phyloP scores from a whole-genome alignment of 2,329 filamentous ascomycete genomes.

The Ophiostoma triangulosporum region DNA sequence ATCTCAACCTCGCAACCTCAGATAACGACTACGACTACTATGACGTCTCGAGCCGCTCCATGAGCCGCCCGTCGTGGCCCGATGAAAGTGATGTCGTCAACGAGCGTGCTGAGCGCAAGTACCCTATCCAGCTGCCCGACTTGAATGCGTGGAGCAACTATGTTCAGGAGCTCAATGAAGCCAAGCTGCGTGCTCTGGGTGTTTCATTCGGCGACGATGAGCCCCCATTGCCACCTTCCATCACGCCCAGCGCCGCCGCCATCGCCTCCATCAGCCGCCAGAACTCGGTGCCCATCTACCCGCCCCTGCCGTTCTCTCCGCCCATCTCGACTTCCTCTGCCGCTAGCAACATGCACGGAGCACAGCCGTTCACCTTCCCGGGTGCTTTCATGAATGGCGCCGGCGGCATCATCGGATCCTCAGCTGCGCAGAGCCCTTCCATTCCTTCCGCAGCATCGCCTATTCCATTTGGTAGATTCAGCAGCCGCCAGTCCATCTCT shows the following conservation, averaged over 20 bases:
- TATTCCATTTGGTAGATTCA: conserved; percentile 51
- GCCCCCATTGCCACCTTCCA: conserved; percentile 40
- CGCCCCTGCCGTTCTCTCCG: conserved; percentile 68
- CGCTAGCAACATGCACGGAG: conserved; percentile 47
- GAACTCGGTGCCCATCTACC: conserved; percentile 55
- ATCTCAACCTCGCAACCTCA: conserved; percentile 38
- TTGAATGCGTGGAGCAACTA: conserved; percentile 61
- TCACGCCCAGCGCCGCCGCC: conserved; percentile 49
- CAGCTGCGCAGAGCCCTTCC: conserved; percentile 49
- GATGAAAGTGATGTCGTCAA: conserved; percentile 40
- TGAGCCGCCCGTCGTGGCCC: conserved; percentile 59
- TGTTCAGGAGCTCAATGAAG: conserved; percentile 70
- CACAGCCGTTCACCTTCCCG: conserved; percentile 43
- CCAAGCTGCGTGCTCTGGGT: conserved; percentile 81
- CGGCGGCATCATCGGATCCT: conserved; percentile 22
- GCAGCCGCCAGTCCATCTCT: conserved; percentile 59
- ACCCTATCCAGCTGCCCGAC: conserved; percentile 55
- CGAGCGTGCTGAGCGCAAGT: conserved; percentile 40
- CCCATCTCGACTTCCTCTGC: conserved; percentile 69
- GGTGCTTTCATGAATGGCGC: conserved; percentile 34
- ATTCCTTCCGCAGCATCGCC: conserved; percentile 58
- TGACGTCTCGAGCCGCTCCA: conserved; percentile 32
- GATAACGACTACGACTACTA: conserved; percentile 15
- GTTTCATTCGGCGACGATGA: conserved; percentile 71
- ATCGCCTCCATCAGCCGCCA: conserved; percentile 48